Evolutionary conservation across 176 grass and related monocot species (phyloP).

Genomic region (Oropetium thomaeum): DNA sequence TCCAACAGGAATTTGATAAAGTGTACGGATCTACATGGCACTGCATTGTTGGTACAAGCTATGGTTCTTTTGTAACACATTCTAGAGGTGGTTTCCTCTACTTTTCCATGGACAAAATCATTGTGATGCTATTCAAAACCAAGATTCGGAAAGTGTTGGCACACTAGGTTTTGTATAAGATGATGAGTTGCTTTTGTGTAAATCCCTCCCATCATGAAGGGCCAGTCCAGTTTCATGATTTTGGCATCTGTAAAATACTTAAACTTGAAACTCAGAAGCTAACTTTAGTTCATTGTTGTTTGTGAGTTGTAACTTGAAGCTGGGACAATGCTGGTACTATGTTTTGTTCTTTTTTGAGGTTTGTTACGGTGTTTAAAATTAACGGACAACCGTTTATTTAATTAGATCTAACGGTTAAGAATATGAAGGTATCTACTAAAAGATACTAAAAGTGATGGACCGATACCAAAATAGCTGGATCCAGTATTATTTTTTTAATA

Average conservation of each 20-base stretch:
- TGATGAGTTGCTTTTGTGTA: conserved; percentile 17
- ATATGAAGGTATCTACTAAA: too few species aligned
- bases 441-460: too few species aligned
- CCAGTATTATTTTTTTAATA: too few species aligned
- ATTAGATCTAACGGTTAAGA: too few species aligned
- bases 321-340: background rate
- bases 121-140: conserved; percentile 83
- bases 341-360: too few species aligned
- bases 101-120: conserved; percentile 81
- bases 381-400: too few species aligned
- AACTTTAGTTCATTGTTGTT: conserved; percentile 21
- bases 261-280: background rate
- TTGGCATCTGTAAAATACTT: conserved; percentile 11
- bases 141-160: conserved; percentile 54
- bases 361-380: too few species aligned
- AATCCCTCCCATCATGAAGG: background rate
- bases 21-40: conserved; percentile 72
- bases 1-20: conserved; percentile 73
- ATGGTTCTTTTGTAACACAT: conserved; percentile 76
- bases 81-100: conserved; percentile 75
- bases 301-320: conserved; percentile 11
- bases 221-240: conserved; percentile 19
- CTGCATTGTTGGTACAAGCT: conserved; percentile 80
- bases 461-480: too few species aligned
- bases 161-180: conserved; percentile 23